Percentiles rank a stretch among this genome's conserved stretches.
These are phyloP conservation scores for Skeletonema grethae DNA, from an alignment of 108 stramenopile genomes.

Conservation along the genomic window DNA sequence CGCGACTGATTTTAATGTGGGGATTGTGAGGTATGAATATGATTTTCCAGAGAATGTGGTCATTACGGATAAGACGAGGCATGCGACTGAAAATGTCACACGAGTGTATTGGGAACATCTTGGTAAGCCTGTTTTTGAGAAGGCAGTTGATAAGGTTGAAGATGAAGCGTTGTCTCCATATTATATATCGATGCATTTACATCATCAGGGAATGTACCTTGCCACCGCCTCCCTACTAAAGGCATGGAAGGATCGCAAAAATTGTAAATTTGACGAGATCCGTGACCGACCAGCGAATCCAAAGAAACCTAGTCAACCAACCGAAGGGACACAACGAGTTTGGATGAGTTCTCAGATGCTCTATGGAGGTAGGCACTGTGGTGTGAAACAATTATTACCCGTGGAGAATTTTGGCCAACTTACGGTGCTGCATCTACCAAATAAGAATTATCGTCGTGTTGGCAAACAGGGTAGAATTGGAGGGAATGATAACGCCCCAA, in stretches of 20 bases:
- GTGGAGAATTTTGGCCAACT: slow-evolving; percentile 76
- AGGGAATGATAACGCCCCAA: slow-evolving; percentile 42
- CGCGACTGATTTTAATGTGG: slow-evolving; percentile 77
- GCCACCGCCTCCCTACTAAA: slow-evolving; percentile 67
- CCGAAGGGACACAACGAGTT: slow-evolving; percentile 83
- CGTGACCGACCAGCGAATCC: slow-evolving; percentile 67
- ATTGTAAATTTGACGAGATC: slow-evolving; percentile 70
- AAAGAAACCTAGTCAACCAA: slow-evolving; percentile 63
- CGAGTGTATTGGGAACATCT: slow-evolving; percentile 89
- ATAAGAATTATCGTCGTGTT: slow-evolving; percentile 88
- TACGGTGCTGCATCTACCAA: slow-evolving; percentile 82
- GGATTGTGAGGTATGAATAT: slow-evolving; percentile 89
- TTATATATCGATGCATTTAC: slow-evolving; percentile 76
- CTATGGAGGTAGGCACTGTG: slow-evolving; percentile 70
- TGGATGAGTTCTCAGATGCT: slow-evolving; percentile 89
- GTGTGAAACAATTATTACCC: slow-evolving; percentile 74
- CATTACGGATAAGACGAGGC: slow-evolving; percentile 85
- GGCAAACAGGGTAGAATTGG: slow-evolving; percentile 65
- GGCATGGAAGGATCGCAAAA: slow-evolving; percentile 70
- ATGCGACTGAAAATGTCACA: slow-evolving; percentile 83
- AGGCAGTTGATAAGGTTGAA: slow-evolving; percentile 54
- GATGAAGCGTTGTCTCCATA: slow-evolving; percentile 41
- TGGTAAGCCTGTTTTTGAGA: slow-evolving; percentile 51
- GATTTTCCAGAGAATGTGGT: slow-evolving; percentile 81
- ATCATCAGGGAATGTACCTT: slow-evolving; percentile 90